These are phyloP conservation scores for Avena eriantha DNA, from an alignment of 176 grass and related monocot species.

Conservation along the genomic window DNA sequence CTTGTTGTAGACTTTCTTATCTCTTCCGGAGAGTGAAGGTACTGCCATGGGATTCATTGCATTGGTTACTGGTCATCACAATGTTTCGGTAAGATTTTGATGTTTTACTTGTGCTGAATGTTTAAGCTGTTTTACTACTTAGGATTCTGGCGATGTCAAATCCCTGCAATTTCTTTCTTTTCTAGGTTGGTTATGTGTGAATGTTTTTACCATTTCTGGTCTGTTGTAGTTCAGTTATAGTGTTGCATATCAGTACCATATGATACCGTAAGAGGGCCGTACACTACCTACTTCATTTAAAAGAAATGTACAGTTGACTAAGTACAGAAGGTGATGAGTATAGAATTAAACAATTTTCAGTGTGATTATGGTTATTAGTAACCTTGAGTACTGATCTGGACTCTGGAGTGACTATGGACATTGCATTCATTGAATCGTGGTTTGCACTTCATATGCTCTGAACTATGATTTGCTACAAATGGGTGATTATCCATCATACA, in stretches of 20 bases:
- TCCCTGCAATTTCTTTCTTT: not conserved
- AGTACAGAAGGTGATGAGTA: not conserved
- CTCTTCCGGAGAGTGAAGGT: constrained; percentile 66
- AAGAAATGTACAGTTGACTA: not conserved
- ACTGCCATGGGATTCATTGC: constrained; percentile 72
- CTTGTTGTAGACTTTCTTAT: constrained; percentile 68
- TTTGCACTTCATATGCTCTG: not conserved
- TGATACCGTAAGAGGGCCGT: not conserved
- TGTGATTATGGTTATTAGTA: constrained; percentile 13
- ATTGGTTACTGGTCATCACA: constrained; percentile 61
- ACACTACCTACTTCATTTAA: not conserved
- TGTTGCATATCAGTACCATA: constrained; percentile 9
- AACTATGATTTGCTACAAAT: constrained; percentile 14
- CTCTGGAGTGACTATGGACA: not conserved
- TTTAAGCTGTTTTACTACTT: constrained; percentile 9
- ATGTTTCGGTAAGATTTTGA: constrained; percentile 54
- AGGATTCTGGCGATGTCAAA: constrained; percentile 4
- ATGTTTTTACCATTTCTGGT: constrained; percentile 15
- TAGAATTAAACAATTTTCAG: not conserved
- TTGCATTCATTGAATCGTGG: not conserved
- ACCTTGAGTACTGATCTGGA: not conserved
- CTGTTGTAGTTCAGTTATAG: constrained; percentile 14
- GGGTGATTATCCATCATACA: not conserved
- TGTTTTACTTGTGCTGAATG: constrained; percentile 27
- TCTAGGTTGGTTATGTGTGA: not conserved